Evolutionary conservation across 441 rosid species (phyloP), one percentile per base, ranked within the genome.

Genomic region (Oxalis stricta): DNA sequence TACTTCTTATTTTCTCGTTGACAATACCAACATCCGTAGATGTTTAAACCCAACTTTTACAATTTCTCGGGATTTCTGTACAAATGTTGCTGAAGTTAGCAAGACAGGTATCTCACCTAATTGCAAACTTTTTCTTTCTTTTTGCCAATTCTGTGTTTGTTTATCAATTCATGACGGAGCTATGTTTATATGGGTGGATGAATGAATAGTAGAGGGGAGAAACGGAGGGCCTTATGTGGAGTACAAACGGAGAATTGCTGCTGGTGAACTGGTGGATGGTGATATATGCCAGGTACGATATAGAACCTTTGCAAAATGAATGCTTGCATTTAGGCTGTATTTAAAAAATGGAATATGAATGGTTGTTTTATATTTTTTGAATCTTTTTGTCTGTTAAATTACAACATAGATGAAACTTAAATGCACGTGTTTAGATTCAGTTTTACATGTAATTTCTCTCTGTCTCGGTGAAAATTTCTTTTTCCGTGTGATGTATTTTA

Each of bases 181-280:
- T 29, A 0, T 18, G 16, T 41, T 42, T 5, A 33, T 43, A 1
- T 6, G 7, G 18, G 38, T 37, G 10, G 28, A 7, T 50, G 20
- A 38, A 59, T 50, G 51, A 21, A 38, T 43, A 50, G 59, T 71
- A 83, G 96, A 79, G 51, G 67, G 36, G 48, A 63, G 38, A 17
- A 60, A 48, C 58, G 81, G 56, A 23, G 99, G 99, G 31, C 99
- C 99, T 0, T 72, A 78, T 18, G 78, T 86, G 41, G 99, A 85
- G 79, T 91, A 91, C 53, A 79, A 79, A 41, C 71, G 84, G 60
- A 65, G 91, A 63, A 83, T 86, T 58, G 75, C 61, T 34, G 70
- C 68, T 0, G 82, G 96, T 40, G 96, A 86, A 13, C 96, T 91
- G 35, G 41, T 77, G 63, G 95, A 81, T 63, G 96, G 96, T 40